Evolutionary conservation across 768 basidiomycete species (phyloP).

Genomic region (Boletus vermiculosoides): DNA sequence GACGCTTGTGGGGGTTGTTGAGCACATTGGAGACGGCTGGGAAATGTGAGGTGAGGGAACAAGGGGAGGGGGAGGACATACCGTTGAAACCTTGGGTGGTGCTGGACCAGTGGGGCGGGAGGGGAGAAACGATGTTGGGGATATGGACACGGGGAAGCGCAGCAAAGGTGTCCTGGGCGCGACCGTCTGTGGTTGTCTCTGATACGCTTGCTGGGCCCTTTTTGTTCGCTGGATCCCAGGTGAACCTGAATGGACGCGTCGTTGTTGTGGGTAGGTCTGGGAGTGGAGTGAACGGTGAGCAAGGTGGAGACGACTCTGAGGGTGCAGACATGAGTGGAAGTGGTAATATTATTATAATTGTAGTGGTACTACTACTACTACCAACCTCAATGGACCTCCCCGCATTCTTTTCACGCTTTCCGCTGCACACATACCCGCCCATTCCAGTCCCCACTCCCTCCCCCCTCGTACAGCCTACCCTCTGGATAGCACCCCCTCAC

Average conservation of each 20-base stretch:
- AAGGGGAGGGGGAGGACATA: constrained; percentile 35
- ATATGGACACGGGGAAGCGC: constrained; percentile 41
- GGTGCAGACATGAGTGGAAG: constrained; percentile 40
- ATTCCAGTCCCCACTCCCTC: constrained; percentile 30
- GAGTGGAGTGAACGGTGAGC: constrained; percentile 44
- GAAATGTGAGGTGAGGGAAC: constrained; percentile 3
- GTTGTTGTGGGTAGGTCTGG: constrained; percentile 35
- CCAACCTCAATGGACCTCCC: constrained; percentile 36
- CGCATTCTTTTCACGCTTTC: constrained; percentile 56
- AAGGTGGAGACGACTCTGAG: constrained; percentile 52
- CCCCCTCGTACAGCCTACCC: constrained; percentile 40
- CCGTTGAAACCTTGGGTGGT: constrained; percentile 87
- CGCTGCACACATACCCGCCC: constrained; percentile 52
- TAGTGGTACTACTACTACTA: constrained; percentile 10
- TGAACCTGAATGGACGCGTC: constrained; percentile 67
- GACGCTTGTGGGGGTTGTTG: constrained; percentile 82
- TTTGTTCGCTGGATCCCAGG: constrained; percentile 63
- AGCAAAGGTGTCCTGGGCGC: constrained; percentile 54
- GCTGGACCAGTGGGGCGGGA: constrained; percentile 74
- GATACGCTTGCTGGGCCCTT: constrained; percentile 73
- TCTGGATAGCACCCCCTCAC: constrained; percentile 65
- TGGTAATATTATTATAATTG: constrained; percentile 20
- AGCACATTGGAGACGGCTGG: constrained; percentile 92
- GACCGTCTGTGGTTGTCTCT: constrained; percentile 68
- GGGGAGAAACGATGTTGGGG: constrained; percentile 50